Evolutionary conservation across 768 basidiomycete genomes (phyloP), one percentile per base, ranked within the genome.

Genomic region (Leccinum truebloodii): DNA sequence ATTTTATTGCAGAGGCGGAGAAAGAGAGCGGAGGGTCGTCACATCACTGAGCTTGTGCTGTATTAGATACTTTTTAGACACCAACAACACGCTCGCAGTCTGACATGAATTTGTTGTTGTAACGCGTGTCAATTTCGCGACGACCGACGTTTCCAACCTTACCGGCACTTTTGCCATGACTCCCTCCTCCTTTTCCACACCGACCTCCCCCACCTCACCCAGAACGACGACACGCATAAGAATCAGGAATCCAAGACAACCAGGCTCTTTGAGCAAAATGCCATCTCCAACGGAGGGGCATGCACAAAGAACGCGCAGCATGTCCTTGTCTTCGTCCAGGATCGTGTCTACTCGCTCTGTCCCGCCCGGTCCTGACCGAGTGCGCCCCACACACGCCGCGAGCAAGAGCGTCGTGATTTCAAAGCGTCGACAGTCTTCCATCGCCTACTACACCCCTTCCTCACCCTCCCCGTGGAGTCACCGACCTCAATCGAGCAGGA

Each of bases 1-100:
- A 86, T 54, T 94, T 90, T 71, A 83, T 93, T 62, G 85, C 83
- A 58, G 90, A 92, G 71, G 91, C 92, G 52, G 92, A 93, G 81
- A 91, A 89, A 76, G 88, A 85, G 72, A 76, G 84, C 64, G 82
- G 83, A 69, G 73, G 67, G 51, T 71, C 69, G 16, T 74, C 69
- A 56, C 71, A 74, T 68, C 68, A 66, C 57, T 74, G 59, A 74
- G 56, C 32, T 32, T 32, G 32, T 32, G 55, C 30, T 30, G 30
- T 20, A 46, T 58, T 55, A 39, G 54, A 1, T 58, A 54, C 53
- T 28, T 13, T 51, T 52, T 20, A 66, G 26, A 66, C 37, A 41
- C 18, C 18, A n/a, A 39, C 39, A 3, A 28, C 28, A 30, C 30
- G 30, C 18, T 9, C 34, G 13, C 34, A 35, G 34, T 35, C 2